Conservation (phyloP, 192 early-diverging fungal genomes). For the Borealophlyctis nickersoniae region DNA sequence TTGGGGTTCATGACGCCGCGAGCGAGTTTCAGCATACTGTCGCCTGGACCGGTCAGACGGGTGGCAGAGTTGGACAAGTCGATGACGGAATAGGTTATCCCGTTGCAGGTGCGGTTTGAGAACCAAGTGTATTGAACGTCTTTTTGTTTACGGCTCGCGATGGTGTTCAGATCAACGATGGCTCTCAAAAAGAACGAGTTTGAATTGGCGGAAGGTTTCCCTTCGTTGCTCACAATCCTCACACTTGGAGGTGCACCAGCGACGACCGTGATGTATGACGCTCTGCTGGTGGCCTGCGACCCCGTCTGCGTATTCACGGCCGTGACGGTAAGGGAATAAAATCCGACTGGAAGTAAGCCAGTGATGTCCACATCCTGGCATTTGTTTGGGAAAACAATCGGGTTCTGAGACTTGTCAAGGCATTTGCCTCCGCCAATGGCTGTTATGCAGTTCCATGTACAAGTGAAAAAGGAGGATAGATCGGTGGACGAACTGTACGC, state of each 20-base stretch:
- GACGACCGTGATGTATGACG: no score
- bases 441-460: conserved; percentile 9
- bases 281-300: no score
- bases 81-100: neutral
- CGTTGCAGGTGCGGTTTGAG: conserved; percentile 3
- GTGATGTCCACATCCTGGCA: conserved; percentile 10
- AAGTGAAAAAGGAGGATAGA: no score
- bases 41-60: neutral
- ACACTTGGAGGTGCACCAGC: no score
- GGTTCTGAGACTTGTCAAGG: conserved; percentile 13
- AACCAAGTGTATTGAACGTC: neutral
- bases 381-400: conserved; percentile 2
- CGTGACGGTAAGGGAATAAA: neutral
- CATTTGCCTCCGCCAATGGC: neutral
- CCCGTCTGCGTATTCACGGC: conserved; percentile 10
- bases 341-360: conserved; percentile 5
- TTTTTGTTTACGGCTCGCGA: no score
- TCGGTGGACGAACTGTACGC: no score
- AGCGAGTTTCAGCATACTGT: neutral
- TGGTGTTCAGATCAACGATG: conserved; percentile 2
- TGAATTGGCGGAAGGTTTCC: no score
- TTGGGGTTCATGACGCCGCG: no score
- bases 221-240: no score
- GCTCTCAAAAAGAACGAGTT: conserved; percentile 7
- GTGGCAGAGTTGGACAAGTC: neutral